phyloP scores from a whole-genome alignment of 2,329 filamentous ascomycete species.

The Ophiostoma quercus region DNA sequence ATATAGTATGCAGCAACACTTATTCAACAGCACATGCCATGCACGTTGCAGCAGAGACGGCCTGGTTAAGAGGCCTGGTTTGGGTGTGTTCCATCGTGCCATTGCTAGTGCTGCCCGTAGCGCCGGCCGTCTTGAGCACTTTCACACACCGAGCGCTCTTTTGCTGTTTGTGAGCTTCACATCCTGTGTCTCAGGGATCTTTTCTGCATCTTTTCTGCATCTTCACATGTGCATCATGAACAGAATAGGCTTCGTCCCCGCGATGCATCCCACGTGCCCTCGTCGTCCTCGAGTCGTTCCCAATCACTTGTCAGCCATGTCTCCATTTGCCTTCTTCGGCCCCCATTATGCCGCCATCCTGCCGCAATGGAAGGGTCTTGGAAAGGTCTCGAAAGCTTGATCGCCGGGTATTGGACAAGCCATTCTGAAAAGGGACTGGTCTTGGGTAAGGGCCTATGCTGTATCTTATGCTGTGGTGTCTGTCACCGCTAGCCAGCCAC shows the following conservation, averaged over 20 bases:
- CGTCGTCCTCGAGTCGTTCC: neutral
- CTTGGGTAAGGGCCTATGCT: neutral
- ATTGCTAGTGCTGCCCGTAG: conserved; percentile 7
- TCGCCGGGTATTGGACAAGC: conserved; percentile 5
- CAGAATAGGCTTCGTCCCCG: neutral
- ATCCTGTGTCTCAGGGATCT: neutral
- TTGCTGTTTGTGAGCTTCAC: neutral
- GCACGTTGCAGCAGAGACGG: neutral
- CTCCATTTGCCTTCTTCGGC: neutral
- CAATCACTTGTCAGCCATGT: neutral
- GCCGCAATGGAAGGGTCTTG: neutral
- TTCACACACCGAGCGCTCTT: neutral
- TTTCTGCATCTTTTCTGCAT: neutral
- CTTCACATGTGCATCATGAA: conserved; percentile 4
- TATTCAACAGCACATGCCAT: neutral
- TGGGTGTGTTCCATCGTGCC: neutral
- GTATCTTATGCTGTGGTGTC: neutral
- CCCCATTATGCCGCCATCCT: neutral
- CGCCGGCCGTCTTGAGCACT: neutral
- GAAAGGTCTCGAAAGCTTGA: conserved; percentile 9
- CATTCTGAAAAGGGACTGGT: neutral
- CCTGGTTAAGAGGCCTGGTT: neutral
- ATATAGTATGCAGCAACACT: neutral
- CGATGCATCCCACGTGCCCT: neutral
- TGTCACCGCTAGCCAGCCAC: neutral